These are phyloP conservation scores for Tricholoma sp. DNA, from an alignment of 768 basidiomycete genomes.

Conservation along the genomic window DNA sequence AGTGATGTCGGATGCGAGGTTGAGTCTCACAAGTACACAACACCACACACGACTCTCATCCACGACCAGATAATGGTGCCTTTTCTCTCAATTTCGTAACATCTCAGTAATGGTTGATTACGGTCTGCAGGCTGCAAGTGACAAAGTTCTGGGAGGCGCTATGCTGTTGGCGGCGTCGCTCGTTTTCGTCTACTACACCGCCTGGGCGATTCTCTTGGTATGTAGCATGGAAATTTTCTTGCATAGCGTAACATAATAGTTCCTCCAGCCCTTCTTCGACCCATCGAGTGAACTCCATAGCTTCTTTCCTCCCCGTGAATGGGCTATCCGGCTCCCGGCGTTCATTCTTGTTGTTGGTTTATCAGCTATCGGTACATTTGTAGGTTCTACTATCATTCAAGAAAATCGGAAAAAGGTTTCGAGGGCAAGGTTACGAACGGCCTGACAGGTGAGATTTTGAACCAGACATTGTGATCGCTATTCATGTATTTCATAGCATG, in stretches of 20 bases:
- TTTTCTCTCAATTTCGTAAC: background rate
- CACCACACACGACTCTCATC: background rate
- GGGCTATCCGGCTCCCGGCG: constrained; percentile 86
- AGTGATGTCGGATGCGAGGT: too few species aligned
- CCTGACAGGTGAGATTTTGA: too few species aligned
- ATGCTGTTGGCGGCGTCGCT: constrained; percentile 77
- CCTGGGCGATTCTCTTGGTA: constrained; percentile 87
- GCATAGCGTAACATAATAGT: constrained; percentile 7
- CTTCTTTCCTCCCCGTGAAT: constrained; percentile 86
- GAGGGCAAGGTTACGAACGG: constrained; percentile 56
- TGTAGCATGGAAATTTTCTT: constrained; percentile 19
- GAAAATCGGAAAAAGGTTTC: constrained; percentile 67
- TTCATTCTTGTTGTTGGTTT: constrained; percentile 78
- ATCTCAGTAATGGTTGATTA: background rate
- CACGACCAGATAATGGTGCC: background rate
- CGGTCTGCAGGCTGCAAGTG: constrained; percentile 60
- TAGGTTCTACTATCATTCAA: constrained; percentile 70
- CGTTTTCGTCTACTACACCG: constrained; percentile 86
- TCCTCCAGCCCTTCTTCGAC: constrained; percentile 74
- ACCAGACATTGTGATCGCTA: too few species aligned
- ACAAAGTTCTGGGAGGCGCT: constrained; percentile 71
- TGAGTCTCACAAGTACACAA: too few species aligned
- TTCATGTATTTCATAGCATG: constrained; percentile 1
- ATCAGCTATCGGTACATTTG: constrained; percentile 71
- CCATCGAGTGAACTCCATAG: constrained; percentile 63